Evolutionary conservation across 352 stramenopile species (phyloP).

Genomic region (Hyaloperonospora arabidopsidis): DNA sequence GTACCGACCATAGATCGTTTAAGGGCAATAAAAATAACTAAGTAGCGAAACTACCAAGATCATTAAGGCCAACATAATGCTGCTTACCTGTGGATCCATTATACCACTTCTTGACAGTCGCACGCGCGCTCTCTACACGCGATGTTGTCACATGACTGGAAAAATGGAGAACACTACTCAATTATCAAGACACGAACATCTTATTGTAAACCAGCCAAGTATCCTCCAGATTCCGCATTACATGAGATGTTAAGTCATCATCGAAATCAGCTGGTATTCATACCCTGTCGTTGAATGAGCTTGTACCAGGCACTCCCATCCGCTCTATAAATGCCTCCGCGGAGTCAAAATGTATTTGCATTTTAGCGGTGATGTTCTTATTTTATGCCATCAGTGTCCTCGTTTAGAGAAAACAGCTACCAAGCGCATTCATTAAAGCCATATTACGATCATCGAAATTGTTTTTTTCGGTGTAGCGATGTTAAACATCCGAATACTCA

Average conservation of each 20-base stretch:
- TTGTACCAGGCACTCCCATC: too few species aligned
- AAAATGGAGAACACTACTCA: too few species aligned
- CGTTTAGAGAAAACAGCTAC: not conserved
- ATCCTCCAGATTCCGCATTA: not conserved
- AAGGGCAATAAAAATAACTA: not conserved
- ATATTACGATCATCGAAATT: not conserved
- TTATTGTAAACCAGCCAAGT: not conserved
- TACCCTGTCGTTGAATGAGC: too few species aligned
- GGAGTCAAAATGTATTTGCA: not conserved
- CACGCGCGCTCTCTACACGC: too few species aligned
- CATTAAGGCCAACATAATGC: not conserved
- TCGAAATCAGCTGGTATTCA: too few species aligned
- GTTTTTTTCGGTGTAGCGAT: not conserved
- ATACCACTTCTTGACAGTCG: not conserved
- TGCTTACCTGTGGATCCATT: slow-evolving; percentile 1
- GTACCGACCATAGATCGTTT: not conserved
- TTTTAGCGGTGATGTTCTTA: not conserved
- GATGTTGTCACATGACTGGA: too few species aligned
- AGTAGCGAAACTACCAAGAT: not conserved
- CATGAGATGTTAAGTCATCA: not conserved
- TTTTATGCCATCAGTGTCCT: not conserved
- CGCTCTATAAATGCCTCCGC: too few species aligned
- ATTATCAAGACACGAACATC: not conserved
- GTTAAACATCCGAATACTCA: not conserved
- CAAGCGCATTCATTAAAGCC: not conserved